These are phyloP conservation scores for Clonostachys byssicola DNA, from an alignment of 2,329 filamentous ascomycete genomes.

Conservation along the genomic window DNA sequence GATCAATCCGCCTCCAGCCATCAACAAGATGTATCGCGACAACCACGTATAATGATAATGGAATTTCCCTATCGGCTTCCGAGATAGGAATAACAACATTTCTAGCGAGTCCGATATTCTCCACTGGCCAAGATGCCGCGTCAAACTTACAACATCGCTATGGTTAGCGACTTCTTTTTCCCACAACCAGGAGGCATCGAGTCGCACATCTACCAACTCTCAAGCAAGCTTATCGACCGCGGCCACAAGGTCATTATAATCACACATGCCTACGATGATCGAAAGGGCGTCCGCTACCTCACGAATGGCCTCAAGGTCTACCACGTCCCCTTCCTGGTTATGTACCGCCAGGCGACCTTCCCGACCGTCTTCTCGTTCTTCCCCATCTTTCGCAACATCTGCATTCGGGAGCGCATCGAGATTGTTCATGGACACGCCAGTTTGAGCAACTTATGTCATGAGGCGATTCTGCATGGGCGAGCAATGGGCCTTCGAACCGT, in stretches of 20 bases:
- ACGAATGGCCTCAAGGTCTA: slow-evolving; percentile 99
- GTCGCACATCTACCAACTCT: slow-evolving; percentile 97
- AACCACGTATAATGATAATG: no score
- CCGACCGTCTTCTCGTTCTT: slow-evolving; percentile 99
- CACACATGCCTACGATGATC: slow-evolving; percentile 88
- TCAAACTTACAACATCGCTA: slow-evolving; percentile 67
- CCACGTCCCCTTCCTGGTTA: slow-evolving; percentile 92
- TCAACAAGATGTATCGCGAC: no score
- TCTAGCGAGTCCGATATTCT: no score
- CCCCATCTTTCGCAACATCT: slow-evolving; percentile 93
- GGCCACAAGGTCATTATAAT: slow-evolving; percentile 98
- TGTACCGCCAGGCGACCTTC: slow-evolving; percentile 90
- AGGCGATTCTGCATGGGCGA: slow-evolving; percentile 88
- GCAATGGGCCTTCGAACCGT: slow-evolving; percentile 96
- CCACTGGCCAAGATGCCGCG: slow-evolving; percentile 37
- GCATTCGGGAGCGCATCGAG: slow-evolving; percentile 89
- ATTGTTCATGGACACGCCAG: slow-evolving; percentile 98
- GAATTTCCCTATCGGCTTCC: no score
- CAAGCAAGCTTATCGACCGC: slow-evolving; percentile 92
- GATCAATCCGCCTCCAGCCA: no score
- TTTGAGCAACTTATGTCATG: slow-evolving; percentile 87
- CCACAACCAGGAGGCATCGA: slow-evolving; percentile 95
- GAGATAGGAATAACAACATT: no score
- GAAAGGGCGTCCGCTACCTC: slow-evolving; percentile 88
- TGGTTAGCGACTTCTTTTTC: slow-evolving; percentile 99